Evolutionary conservation across 345 rosid species (phyloP), one percentile per base, ranked within the genome.

Genomic region (Turnera subulata): DNA sequence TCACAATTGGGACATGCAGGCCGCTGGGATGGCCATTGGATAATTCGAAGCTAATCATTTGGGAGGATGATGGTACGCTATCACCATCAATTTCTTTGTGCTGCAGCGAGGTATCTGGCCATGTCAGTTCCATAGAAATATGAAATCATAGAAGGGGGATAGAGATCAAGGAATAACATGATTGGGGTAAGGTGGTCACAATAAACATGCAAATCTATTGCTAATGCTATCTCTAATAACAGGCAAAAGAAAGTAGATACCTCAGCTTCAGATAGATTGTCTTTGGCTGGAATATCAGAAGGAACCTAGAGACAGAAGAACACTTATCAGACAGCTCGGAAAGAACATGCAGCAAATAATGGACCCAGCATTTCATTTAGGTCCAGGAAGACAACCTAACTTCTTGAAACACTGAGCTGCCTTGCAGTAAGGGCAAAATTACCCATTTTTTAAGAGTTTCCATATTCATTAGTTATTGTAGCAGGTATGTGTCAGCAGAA

Each of bases 21-120:
- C 82, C 83, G 66, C 61, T 64, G 0, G 90, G 93, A 71, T 68
- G 66, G 15, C 87, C 95, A 52, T 77, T 65, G 15, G 89, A 76
- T 42, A 91, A 68, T 70, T 88, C 95, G 55, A 88, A 88, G 78
- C 83, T 84, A 53, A 88, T 92, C 93, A 92, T 92, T 44, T 77
- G 63, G 51, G 95, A 84, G 46, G 95, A 82, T 40, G 95, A 80
- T 33, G 90, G 67, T 58, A 83, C 57, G 39, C 70, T 59, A 62
- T 57, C 59, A 42, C 64, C 80, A 12, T 56, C 63, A 46, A 22
- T 60, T 58, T 80, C 78, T 55, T 72, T 80, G 44, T 72, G 84
- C 98, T 91, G 81, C 65, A 75, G 58, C 6, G 50, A 49, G 62
- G 11, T 53, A 66, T 37, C 50, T 38, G 23, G 53, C 6, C 26